phyloP scores from a whole-genome alignment of 1,284 basidiomycete species.

The Tylopilus orsonianus region DNA sequence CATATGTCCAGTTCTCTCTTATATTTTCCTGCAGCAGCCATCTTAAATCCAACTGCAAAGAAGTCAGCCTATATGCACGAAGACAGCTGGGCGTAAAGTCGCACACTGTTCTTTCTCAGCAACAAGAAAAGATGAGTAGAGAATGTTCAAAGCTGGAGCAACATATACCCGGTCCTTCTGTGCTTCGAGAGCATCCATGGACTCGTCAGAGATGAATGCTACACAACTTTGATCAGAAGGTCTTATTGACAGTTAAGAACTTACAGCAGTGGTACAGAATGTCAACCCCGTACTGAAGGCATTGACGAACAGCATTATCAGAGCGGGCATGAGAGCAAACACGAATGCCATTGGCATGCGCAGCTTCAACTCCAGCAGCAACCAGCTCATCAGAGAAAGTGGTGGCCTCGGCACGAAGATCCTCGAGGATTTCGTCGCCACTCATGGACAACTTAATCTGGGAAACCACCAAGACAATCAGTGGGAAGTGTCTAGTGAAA shows the following conservation, averaged over 20 bases:
- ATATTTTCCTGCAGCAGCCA: constrained; percentile 23
- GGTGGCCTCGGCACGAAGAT: constrained; percentile 35
- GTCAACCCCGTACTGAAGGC: constrained; percentile 36
- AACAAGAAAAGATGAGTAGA: constrained; percentile 29
- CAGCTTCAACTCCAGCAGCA: constrained; percentile 31
- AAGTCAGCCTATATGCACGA: neutral
- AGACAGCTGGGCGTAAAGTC: neutral
- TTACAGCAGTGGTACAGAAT: constrained; percentile 31
- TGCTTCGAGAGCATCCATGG: constrained; percentile 34
- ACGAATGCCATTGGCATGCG: constrained; percentile 33
- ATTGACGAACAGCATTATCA: constrained; percentile 31
- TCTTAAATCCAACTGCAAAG: constrained; percentile 23
- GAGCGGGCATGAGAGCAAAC: constrained; percentile 37
- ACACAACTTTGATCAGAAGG: neutral
- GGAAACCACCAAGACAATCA: neutral
- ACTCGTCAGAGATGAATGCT: constrained; percentile 36
- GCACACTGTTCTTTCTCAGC: constrained; percentile 27
- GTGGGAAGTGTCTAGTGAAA: neutral
- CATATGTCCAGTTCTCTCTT: constrained; percentile 33
- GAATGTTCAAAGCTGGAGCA: constrained; percentile 34
- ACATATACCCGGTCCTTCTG: constrained; percentile 35
- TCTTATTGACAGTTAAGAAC: neutral
- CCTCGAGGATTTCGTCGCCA: constrained; percentile 37
- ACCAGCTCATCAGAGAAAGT: constrained; percentile 35
- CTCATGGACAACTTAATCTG: constrained; percentile 34